phyloP scores from a whole-genome alignment of 129 eudicot species.

The Oenanthe sinensis region DNA sequence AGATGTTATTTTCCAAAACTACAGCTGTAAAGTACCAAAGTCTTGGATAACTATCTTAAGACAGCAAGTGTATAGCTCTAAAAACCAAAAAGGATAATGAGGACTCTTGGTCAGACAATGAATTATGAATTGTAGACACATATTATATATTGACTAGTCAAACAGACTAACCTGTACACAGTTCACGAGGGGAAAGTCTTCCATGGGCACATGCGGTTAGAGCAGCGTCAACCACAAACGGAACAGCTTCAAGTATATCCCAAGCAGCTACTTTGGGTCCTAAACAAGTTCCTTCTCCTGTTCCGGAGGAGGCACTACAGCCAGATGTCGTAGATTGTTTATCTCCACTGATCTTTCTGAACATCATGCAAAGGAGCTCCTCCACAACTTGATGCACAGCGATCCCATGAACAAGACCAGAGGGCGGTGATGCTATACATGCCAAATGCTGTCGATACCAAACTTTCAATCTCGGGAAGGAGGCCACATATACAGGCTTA shows the following conservation, averaged over 20 bases:
- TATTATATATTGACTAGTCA: background rate
- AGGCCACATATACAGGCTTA: conserved; percentile 14
- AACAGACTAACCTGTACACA: conserved; percentile 19
- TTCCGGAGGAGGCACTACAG: background rate
- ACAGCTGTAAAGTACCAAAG: background rate
- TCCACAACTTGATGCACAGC: conserved; percentile 23
- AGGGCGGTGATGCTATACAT: conserved; percentile 21
- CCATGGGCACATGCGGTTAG: conserved; percentile 29
- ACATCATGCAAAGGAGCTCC: conserved; percentile 20
- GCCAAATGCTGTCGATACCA: conserved; percentile 26
- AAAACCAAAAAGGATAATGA: background rate
- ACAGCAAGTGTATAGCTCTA: background rate
- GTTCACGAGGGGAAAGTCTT: conserved; percentile 25
- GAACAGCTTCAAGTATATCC: conserved; percentile 25
- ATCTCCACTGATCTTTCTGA: conserved; percentile 15
- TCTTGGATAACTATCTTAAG: background rate
- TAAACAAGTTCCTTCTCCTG: conserved; percentile 12
- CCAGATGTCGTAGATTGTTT: conserved; percentile 6
- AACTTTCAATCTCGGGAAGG: conserved; percentile 20
- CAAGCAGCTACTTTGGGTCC: conserved; percentile 21
- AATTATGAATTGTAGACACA: background rate
- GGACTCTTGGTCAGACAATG: background rate
- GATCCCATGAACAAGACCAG: conserved; percentile 18
- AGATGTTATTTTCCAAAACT: background rate
- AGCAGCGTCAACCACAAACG: conserved; percentile 22